phyloP scores from a whole-genome alignment of 768 basidiomycete genomes.

The Boletus pseudopeckii region DNA sequence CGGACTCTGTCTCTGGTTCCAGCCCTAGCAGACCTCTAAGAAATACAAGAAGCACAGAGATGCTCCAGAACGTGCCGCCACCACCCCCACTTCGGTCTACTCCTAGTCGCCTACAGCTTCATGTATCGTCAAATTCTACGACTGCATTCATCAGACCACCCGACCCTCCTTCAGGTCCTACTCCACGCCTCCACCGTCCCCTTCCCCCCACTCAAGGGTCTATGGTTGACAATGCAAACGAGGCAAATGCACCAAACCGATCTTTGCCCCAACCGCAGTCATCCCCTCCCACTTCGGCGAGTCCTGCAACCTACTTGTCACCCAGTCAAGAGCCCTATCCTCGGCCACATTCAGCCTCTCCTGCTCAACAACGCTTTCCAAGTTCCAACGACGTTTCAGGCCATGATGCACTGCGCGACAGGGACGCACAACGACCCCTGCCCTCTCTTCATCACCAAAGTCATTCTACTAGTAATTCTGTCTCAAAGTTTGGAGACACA shows the following conservation, averaged over 20 bases:
- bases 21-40: slow-evolving; percentile 31
- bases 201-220: slow-evolving; percentile 30
- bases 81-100: slow-evolving; percentile 25
- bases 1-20: slow-evolving; percentile 32
- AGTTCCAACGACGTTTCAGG: slow-evolving; percentile 11
- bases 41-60: slow-evolving; percentile 29
- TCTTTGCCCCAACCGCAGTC: slow-evolving; percentile 25
- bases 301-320: slow-evolving; percentile 34
- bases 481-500: slow-evolving; percentile 31
- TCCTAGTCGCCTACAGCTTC: slow-evolving; percentile 30
- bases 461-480: slow-evolving; percentile 25
- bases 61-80: slow-evolving; percentile 21
- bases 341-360: slow-evolving; percentile 58
- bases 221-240: slow-evolving; percentile 18
- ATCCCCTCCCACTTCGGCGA: slow-evolving; percentile 18
- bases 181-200: slow-evolving; percentile 26
- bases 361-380: slow-evolving; percentile 32
- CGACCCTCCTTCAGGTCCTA: slow-evolving; percentile 16
- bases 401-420: slow-evolving; percentile 27
- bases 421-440: slow-evolving; percentile 28
- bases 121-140: slow-evolving; percentile 17
- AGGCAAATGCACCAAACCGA: slow-evolving; percentile 17
- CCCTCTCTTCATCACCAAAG: slow-evolving; percentile 25
- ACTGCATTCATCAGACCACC: slow-evolving; percentile 12
- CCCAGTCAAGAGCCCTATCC: slow-evolving; percentile 56